Evolutionary conservation across 108 stramenopile genomes (phyloP), one percentile per base, ranked within the genome.

Genomic region (Schizochytrium sp.): DNA sequence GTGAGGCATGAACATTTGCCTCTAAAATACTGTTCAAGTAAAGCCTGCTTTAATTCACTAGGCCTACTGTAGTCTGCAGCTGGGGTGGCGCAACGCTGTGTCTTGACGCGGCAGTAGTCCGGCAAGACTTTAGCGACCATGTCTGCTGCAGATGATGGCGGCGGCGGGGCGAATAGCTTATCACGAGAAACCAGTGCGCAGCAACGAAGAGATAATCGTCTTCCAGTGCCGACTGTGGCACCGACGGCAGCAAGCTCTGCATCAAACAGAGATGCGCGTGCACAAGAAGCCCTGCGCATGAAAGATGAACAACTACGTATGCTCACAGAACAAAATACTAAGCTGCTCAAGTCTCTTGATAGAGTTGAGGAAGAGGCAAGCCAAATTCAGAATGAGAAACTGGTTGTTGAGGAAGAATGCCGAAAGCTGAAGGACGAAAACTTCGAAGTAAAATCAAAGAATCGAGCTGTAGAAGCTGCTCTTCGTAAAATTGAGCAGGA

Each of bases 271-370:
- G 93, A 94, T 88, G 89, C 93, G 40, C 91, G 95, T 46, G 94
- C 94, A 50, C 93, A 92, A 49, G 95, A 95, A 50, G 94, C 95
- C 2, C 72, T 95, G 56, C 92, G 90, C 57, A 95, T 96, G 94
- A 96, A 96, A 64, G 96, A 96, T 58, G 95, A 96, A 87, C 95
- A 95, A 87, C 64, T 95, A 61, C 91, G 95, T 19, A 95, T 96
- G 47, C 92, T 96, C 10, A 90, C 94, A 17, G 93, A 95, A 57
- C 95, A 96, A 91, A 96, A 96, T 61, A 93, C 87, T 41, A 88
- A 93, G 64, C 92, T 96, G 12, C 88, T 95, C 41, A 58, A 89
- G 12, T 91, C 93, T 28, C 90, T 96, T 42, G 94, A 96, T 76
- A 72, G 91, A 42, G 92, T 94, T 10, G 94, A 95, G 87, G 93